Evolutionary conservation across 768 basidiomycete species (phyloP), one percentile per base, ranked within the genome.

Genomic region (Tubosaeta brunneosetosa): DNA sequence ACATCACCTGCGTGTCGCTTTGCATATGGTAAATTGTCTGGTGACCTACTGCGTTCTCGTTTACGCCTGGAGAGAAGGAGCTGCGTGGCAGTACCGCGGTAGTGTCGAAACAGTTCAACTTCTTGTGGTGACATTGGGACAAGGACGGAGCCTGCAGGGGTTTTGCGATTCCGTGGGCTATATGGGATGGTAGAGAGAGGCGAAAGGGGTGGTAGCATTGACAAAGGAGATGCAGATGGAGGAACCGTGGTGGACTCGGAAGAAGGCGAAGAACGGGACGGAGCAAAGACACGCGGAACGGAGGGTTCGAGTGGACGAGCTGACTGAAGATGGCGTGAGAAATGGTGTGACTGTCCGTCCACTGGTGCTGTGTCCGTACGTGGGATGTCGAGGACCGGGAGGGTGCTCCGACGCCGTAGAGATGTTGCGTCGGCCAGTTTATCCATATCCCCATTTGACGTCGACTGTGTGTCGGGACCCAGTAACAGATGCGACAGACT

Each of bases 1-100:
- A 85, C 82, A 63, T 91, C 88, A n/a, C 85, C 81, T 4, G 76
- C 77, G 42, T 78, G 74, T 58, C 80, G 82, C 59, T 83, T 80
- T 17, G 61, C 56, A 4, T 77, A 74, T 0, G 72, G 75, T 14
- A 61, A 55, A n/a, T 73, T 73, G 31, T 79, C 71, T 59, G 65
- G 58, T 51, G 71, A 70, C 44, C 62, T 61, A 38, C 69, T 71
- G 56, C 68, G 61, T 17, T 69, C 74, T 46, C 82, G 75, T 71
- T 81, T 83, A 40, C 81, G 77, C 61, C 81, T 83, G 11, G 70
- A 66, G 31, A 61, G 52, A 16, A 85, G 75, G 48, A 77, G 77
- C 25, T 73, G 70, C 6, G 80, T 73, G 33, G 86, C 85, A 38
- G 73, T 71, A 36, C 86, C 82, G 17, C 77, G 76, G 66, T 75